A percentile compares a stretch with the other conserved stretches of the same genome.
phyloP scores from a whole-genome alignment of 352 stramenopile species.

The Pythium volutum region DNA sequence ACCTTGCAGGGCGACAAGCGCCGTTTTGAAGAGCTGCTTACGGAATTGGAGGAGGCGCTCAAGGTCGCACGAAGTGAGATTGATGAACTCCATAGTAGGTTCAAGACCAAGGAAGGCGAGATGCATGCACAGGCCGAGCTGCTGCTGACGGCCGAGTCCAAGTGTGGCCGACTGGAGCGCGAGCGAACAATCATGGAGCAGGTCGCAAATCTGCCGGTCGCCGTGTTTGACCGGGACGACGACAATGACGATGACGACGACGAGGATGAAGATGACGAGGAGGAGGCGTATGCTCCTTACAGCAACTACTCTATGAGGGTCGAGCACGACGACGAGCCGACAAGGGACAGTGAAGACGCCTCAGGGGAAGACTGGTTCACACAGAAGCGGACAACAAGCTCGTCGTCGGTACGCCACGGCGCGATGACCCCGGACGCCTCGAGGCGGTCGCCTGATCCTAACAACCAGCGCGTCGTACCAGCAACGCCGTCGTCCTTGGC shows the following conservation, averaged over 20 bases:
- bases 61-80: constrained; percentile 33
- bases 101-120: constrained; percentile 37
- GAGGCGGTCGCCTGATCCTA: constrained; percentile 7
- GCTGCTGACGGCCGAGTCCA: constrained; percentile 59
- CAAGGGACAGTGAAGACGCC: constrained; percentile 23
- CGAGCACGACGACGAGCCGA: constrained; percentile 23
- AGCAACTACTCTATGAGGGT: constrained; percentile 40
- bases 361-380: constrained; percentile 25
- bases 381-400: constrained; percentile 3
- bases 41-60: constrained; percentile 30
- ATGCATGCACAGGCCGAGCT: constrained; percentile 51
- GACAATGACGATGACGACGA: constrained; percentile 65
- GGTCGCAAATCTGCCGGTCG: constrained; percentile 68
- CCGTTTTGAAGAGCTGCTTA: constrained; percentile 1
- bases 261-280: constrained; percentile 38
- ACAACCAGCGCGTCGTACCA: constrained; percentile 38
- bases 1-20: constrained; percentile 32
- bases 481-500: constrained; percentile 56
- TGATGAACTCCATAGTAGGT: constrained; percentile 37
- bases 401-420: not conserved
- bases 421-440: constrained; percentile 1
- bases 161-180: constrained; percentile 65
- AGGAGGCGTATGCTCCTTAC: constrained; percentile 29
- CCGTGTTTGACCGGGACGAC: constrained; percentile 60
- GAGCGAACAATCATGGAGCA: constrained; percentile 76